Base-by-base conservation (phyloP, 164 flowering plant genomes). In the Buxus sempervirens region DNA sequence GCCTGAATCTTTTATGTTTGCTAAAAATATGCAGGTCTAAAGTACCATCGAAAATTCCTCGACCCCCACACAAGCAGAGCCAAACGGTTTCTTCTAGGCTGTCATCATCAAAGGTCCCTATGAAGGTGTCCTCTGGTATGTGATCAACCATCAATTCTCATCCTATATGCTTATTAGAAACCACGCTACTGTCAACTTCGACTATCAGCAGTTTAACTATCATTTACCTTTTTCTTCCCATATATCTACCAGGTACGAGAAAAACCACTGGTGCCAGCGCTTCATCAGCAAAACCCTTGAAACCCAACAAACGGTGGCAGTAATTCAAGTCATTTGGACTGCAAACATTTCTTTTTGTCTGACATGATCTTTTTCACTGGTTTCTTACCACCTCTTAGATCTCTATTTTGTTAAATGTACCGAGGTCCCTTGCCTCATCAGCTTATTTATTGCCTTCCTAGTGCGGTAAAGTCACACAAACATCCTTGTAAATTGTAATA, bases 1-100 rank as follows among this genome's bases (percentile, higher is more conserved):
- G 21, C 13, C 22, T 56, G 18, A 13, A 7, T 32, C 38, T 42
- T 42, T 16, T 24, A 1, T 9, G 62, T 12, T 53, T 45, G 51
- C 8, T 27, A 26, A 10, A 54, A 58, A 60, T 14, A 5, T 68
- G 63, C 68, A 77, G 80, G 77, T 1, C 58, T 19, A 74, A 68
- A 71, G 49, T 56, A 38, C 51, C 67, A 61, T 54, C 80, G 9
- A 66, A 68, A 64, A 60, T 77, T 72, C 71, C 79, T 66, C 79
- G 71, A 28, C 73, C 79, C 28, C 63, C 68, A 57, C 72, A 22
- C 9, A 75, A 71, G 69, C 60, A 58, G 20, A 66, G 58, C 6
- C 72, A 62, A 70, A 25, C 75, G 41, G 48, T 64, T 9, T 27
- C 66, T 24, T 19, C 61, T 45, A 73, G 69, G 23, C 48, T 51